Conservation (phyloP, 2,329 filamentous ascomycete genomes). For the Dissoconium aciculare region DNA sequence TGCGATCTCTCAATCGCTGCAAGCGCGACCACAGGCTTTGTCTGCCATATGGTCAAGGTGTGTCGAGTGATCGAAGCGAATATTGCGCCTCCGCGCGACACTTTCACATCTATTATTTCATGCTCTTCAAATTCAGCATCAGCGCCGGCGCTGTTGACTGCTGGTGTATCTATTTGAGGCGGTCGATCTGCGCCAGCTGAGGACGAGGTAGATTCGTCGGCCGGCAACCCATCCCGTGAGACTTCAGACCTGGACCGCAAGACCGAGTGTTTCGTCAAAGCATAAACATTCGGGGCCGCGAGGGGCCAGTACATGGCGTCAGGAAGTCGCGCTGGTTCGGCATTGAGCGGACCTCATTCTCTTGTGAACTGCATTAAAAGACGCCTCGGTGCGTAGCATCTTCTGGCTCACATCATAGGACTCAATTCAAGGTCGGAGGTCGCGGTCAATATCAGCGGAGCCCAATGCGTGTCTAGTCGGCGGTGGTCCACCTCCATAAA, state of each 20-base stretch:
- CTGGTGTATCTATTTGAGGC: too few relatives aligned
- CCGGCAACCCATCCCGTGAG: conserved; percentile 43
- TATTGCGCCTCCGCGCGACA: conserved; percentile 64
- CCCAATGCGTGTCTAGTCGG: too few relatives aligned
- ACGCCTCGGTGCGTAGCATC: too few relatives aligned
- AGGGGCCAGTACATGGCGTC: conserved; percentile 79
- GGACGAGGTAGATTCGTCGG: conserved; percentile 7
- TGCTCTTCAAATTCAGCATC: conserved; percentile 5
- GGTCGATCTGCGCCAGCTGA: not conserved
- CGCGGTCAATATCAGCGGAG: too few relatives aligned
- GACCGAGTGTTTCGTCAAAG: conserved; percentile 51
- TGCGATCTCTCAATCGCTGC: conserved; percentile 71
- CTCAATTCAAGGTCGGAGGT: too few relatives aligned
- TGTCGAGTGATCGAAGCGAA: conserved; percentile 80
- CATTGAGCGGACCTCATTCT: conserved; percentile 5
- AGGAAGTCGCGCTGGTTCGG: conserved; percentile 9
- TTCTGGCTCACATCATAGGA: too few relatives aligned
- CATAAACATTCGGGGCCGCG: conserved; percentile 69
- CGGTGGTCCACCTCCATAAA: too few relatives aligned
- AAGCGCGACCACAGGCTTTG: conserved; percentile 77
- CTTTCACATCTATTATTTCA: conserved; percentile 55
- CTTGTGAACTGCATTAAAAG: too few relatives aligned
- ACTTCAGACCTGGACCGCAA: conserved; percentile 37
- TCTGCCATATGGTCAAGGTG: conserved; percentile 91
- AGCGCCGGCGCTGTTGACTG: not conserved